Evolutionary conservation across 805 yeast species (phyloP), one percentile per base, ranked within the genome.

Genomic region (Wickerhamiella vanderwaltii): DNA sequence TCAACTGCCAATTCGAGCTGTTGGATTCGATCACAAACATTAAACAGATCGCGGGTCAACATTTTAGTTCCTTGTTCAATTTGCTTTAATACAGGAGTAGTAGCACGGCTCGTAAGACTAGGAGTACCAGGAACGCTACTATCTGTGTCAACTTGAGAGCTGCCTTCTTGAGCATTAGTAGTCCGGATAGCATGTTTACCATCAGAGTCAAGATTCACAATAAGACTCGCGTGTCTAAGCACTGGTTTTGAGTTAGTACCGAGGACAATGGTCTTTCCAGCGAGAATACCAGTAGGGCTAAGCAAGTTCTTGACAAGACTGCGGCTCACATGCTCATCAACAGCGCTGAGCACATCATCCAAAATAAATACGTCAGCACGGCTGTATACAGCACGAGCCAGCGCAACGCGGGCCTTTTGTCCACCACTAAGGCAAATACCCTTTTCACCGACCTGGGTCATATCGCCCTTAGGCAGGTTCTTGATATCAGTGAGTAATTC

Each of bases 371-470:
- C 73, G 56, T 86, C 95, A 2, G 95, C 88, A 50, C 95, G 71
- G n/a, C 93, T 71, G 57, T 87, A 87, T 9, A 87, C 94, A 9
- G 96, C 95, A 58, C 96, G 73, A 0, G 96, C 96, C 41, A 87
- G 69, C 0, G 94, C 77, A 31, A 87, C 67, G 59, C 96, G 74
- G 0, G 96, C 95, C 67, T 86, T 86, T 60, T 87, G 95, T 29
- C 96, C 96, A 39, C 96, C 96, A 29, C 94, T 81, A 43, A 87
- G 65, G n/a, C 94, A 81, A 41, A 87, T 84, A 50, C 96, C 96
- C 63, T 86, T 86, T 63, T 87, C 96, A 51, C 96, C 96, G 46
- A 87, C 95, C 53, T 81, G 72, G 4, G 96, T 87, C 39, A 66
- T 66, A 59, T 87, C 96, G 43, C 94, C 94, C 56, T 81, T 79